These are phyloP conservation scores for Cryptosporidium viatorum DNA, from an alignment of 169 alveolate genomes.

Conservation along the genomic window DNA sequence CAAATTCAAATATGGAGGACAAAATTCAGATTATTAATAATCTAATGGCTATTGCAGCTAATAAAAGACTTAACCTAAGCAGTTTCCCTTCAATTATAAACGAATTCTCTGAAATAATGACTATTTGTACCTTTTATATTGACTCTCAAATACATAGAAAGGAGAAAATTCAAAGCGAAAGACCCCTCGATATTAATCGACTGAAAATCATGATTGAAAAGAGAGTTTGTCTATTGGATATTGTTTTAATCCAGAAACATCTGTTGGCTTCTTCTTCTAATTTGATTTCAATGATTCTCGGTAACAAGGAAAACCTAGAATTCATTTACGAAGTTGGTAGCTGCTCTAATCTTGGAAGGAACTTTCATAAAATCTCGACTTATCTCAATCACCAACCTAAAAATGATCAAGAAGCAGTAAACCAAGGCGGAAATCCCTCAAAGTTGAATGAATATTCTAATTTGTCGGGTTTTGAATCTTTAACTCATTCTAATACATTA, in stretches of 20 bases:
- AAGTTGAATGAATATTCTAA: not conserved
- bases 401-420: not conserved
- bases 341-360: not conserved
- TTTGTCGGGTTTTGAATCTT: not conserved
- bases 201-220: conserved; percentile 7
- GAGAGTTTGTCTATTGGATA: conserved; percentile 23
- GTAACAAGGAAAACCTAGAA: conserved; percentile 16
- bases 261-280: conserved; percentile 18
- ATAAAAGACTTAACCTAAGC: conserved; percentile 21
- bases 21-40: conserved; percentile 38
- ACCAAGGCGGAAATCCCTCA: not conserved
- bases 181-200: not conserved
- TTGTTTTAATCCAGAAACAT: conserved; percentile 26
- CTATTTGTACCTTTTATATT: conserved; percentile 46
- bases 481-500: not conserved
- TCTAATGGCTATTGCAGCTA: conserved; percentile 23
- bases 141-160: conserved; percentile 19
- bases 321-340: conserved; percentile 17
- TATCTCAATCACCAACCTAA: not conserved
- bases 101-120: conserved; percentile 36
- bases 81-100: conserved; percentile 44
- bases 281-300: conserved; percentile 9
- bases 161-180: not conserved
- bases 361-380: not conserved
- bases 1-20: conserved; percentile 12